These are phyloP conservation scores for Auxenochlorella pyrenoidosa DNA, from an alignment of 139 green algal species.

Conservation along the genomic window DNA sequence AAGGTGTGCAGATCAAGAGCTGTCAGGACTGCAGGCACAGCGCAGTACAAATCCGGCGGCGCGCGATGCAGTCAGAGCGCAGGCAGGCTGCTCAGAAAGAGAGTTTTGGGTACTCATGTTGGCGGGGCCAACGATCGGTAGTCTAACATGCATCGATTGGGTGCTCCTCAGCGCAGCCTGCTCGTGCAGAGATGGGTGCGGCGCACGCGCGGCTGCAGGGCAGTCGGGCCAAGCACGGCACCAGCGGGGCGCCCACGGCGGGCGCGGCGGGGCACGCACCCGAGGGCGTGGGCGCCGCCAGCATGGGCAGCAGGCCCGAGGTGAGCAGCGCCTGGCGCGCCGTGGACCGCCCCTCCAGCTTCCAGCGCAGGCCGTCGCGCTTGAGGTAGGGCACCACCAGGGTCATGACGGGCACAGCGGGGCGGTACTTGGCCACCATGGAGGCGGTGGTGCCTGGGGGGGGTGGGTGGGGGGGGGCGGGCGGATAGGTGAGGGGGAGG, in stretches of 20 bases:
- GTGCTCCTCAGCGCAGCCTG: slow-evolving; percentile 22
- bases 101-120: slow-evolving; percentile 45
- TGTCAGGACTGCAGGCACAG: too few species aligned
- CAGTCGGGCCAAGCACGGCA: too few species aligned
- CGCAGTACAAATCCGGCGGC: too few species aligned
- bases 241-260: too few species aligned
- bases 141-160: slow-evolving; percentile 53
- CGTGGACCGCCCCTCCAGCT: slow-evolving; percentile 71
- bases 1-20: too few species aligned
- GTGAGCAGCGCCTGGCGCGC: slow-evolving; percentile 86
- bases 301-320: slow-evolving; percentile 84
- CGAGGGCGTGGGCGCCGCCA: slow-evolving; percentile 78
- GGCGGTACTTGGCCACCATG: slow-evolving; percentile 91
- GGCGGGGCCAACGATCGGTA: slow-evolving; percentile 41
- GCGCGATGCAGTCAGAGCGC: too few species aligned
- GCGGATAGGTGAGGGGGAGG: not conserved
- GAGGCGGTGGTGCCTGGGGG: slow-evolving; percentile 73
- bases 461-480: not conserved
- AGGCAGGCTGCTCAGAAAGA: slow-evolving; percentile 33
- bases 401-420: slow-evolving; percentile 88
- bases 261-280: slow-evolving; percentile 49
- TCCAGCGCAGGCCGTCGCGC: slow-evolving; percentile 81
- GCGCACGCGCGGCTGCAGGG: too few species aligned
- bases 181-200: too few species aligned
- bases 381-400: slow-evolving; percentile 89